These are phyloP conservation scores for Penicillium canescens DNA, from an alignment of 495 filamentous ascomycete species.

Conservation along the genomic window DNA sequence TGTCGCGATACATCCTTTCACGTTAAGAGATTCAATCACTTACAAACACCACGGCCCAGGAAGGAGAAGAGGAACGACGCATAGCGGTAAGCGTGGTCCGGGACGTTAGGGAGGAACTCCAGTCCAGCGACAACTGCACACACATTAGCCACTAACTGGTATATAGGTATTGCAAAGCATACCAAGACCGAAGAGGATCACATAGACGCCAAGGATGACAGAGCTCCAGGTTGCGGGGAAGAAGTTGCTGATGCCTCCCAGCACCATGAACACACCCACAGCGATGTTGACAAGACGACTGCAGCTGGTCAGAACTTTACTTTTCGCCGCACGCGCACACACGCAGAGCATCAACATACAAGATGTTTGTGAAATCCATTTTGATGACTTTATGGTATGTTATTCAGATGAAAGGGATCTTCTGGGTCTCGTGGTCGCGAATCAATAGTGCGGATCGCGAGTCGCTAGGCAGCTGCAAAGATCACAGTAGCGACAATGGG, in stretches of 20 bases:
- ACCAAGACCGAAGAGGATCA: constrained; percentile 89
- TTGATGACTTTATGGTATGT: constrained; percentile 11
- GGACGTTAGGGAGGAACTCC: constrained; percentile 85
- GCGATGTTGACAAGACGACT: constrained; percentile 94
- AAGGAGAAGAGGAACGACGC: constrained; percentile 98
- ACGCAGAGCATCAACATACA: constrained; percentile 41
- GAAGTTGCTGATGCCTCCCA: constrained; percentile 90
- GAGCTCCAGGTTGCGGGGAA: constrained; percentile 48
- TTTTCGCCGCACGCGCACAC: neutral
- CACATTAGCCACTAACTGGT: constrained; percentile 8
- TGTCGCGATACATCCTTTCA: neutral
- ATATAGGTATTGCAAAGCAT: constrained; percentile 28
- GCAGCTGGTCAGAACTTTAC: constrained; percentile 8
- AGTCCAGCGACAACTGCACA: constrained; percentile 44
- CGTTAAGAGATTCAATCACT: constrained; percentile 37
- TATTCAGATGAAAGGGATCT: constrained; percentile 6
- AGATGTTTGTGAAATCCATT: constrained; percentile 62
- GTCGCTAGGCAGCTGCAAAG: constrained; percentile 9
- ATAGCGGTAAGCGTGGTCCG: constrained; percentile 87
- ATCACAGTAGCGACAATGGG: neutral
- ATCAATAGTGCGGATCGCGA: constrained; percentile 1
- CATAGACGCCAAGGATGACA: constrained; percentile 79
- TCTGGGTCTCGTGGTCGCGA: constrained; percentile 10
- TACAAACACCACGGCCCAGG: constrained; percentile 92
- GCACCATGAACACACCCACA: constrained; percentile 82